Conservation (phyloP, 345 rosid species). For the Iberis pinnata region DNA sequence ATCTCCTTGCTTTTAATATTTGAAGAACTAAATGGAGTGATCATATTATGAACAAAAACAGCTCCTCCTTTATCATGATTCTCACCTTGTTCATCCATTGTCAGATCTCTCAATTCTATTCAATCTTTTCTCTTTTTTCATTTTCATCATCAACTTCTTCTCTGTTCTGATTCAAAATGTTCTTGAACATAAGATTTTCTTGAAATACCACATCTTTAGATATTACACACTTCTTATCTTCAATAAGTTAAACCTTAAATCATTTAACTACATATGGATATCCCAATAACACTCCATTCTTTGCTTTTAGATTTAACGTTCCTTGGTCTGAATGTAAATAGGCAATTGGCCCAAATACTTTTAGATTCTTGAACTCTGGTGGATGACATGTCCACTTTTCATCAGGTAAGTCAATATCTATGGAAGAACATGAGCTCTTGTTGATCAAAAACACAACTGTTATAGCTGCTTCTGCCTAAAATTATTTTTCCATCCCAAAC, state of each 20-base stretch:
- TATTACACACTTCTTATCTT: neutral
- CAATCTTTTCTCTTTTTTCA: too few species aligned
- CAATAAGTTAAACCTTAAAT: neutral
- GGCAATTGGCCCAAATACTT: neutral
- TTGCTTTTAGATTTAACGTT: neutral
- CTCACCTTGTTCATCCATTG: neutral
- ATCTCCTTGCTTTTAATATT: too few species aligned
- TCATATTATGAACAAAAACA: too few species aligned
- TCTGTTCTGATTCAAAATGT: too few species aligned
- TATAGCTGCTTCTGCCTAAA: neutral
- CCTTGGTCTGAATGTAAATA: neutral
- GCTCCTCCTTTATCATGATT: neutral
- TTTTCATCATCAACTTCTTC: too few species aligned
- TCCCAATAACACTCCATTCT: neutral
- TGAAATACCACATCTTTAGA: neutral
- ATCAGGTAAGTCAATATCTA: neutral
- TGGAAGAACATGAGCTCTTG: neutral
- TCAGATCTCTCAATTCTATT: neutral
- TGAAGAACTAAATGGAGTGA: neutral
- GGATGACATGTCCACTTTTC: neutral
- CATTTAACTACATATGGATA: neutral
- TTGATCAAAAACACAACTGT: neutral
- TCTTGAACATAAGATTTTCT: neutral
- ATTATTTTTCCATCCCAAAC: neutral
- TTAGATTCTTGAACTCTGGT: neutral